Base-by-base conservation (phyloP, 1,284 basidiomycete genomes). In the Stygiomarasmius scandens region DNA sequence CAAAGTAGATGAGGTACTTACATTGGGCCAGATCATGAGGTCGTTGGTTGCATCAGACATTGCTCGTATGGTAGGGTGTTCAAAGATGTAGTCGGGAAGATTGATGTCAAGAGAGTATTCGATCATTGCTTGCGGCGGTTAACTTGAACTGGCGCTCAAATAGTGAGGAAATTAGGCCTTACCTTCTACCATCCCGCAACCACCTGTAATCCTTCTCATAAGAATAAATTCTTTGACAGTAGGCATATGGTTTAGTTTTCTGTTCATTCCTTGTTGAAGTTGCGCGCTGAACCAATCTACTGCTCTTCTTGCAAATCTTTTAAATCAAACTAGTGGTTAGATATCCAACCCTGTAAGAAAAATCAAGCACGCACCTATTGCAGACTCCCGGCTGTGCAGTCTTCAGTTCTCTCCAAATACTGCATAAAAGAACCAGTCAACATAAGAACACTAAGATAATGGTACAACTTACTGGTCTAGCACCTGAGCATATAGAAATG, bases 11-110 rank as follows among this genome's bases (percentile, higher is more conserved):
- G n/a, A n/a, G n/a, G n/a, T n/a, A 67, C 77, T 12, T 52, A 80
- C 78, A 56, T 80, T 80, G 19, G 79, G 77, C 77, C 79, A 80
- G 0, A 78, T 78, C 71, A 80, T 77, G 25, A 81, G 72, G 60
- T 81, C 78, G 19, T 66, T 74, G 1, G 76, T 76, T n/a, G 76
- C 79, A n/a, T 78, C 70, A 24, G 77, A 78, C 73, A 81, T 76
- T 14, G 66, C 72, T 52, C 65, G 63, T 2, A 80, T 64, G 27
- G 74, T 67, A 0, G 78, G 75, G 58, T 74, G 67, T 36, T 75
- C 67, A 63, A 78, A 78, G 2, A 80, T 74, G 41, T 72, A 64
- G 32, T 77, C 74, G 3, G 80, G 80, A 36, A 81, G 68, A 54
- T 79, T 70, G 41, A 81, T 50, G 58, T 76, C 76, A 3, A 80